These are phyloP conservation scores for Rhodosporidiobolus odoratus DNA, from an alignment of 768 basidiomycete species.

Conservation along the genomic window DNA sequence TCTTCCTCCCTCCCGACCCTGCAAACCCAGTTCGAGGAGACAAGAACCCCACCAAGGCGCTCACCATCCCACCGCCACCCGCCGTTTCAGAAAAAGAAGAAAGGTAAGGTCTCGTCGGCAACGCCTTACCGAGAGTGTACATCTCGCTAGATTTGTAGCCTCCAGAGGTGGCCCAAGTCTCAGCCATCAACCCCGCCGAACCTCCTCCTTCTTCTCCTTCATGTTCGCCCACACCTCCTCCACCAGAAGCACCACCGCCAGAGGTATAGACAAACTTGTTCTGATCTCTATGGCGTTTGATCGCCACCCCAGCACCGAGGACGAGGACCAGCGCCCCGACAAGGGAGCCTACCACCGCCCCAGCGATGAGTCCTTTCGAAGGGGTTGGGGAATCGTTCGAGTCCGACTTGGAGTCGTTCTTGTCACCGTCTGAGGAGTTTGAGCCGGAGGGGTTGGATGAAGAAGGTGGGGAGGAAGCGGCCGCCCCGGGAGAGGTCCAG, in stretches of 20 bases:
- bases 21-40: neutral
- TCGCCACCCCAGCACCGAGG: slow-evolving; percentile 3
- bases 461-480: neutral
- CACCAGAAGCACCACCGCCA: neutral
- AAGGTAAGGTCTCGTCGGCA: neutral
- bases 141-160: slow-evolving; percentile 8
- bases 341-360: slow-evolving; percentile 24
- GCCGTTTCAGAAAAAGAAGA: neutral
- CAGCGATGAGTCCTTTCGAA: slow-evolving; percentile 14
- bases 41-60: neutral
- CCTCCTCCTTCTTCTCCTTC: neutral
- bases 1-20: neutral
- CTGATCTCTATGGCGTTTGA: neutral
- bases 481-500: neutral
- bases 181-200: slow-evolving; percentile 22
- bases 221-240: neutral
- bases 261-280: neutral
- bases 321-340: slow-evolving; percentile 24
- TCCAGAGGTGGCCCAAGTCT: neutral
- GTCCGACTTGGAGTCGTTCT: neutral
- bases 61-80: neutral
- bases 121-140: slow-evolving; percentile 15
- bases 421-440: neutral
- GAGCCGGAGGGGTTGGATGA: neutral
- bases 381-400: neutral